phyloP scores from a whole-genome alignment of 2,329 filamentous ascomycete species.

The Paraphoma sp. region DNA sequence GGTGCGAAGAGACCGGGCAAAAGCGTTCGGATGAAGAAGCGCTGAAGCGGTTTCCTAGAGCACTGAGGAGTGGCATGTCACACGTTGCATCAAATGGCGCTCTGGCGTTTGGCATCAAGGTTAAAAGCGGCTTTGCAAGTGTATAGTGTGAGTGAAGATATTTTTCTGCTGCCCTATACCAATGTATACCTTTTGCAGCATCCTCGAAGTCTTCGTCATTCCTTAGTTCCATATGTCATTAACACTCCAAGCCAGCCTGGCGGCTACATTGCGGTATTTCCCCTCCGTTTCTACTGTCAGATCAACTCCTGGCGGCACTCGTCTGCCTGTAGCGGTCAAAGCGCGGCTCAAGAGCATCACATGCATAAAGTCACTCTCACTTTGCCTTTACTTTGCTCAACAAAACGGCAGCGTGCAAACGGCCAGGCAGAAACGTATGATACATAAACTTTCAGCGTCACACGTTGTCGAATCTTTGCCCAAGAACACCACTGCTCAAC shows the following conservation, averaged over 20 bases:
- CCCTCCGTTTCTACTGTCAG: neutral
- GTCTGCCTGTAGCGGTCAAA: neutral
- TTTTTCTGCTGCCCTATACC: conserved; percentile 20
- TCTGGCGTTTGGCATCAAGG: conserved; percentile 25
- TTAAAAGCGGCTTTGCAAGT: conserved; percentile 1
- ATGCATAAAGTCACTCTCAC: neutral
- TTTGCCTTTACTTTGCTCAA: neutral
- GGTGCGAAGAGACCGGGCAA: conserved; percentile 45
- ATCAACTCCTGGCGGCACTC: neutral
- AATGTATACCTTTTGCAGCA: conserved; percentile 9
- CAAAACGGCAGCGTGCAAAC: conserved; percentile 5
- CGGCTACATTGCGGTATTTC: neutral
- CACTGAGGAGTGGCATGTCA: neutral
- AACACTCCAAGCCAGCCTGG: neutral
- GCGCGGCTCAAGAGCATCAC: neutral
- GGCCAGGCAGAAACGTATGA: neutral
- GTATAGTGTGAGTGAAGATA: conserved; percentile 4
- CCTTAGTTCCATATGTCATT: too few species aligned
- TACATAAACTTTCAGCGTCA: neutral
- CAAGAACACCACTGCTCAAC: neutral
- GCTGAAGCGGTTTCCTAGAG: neutral
- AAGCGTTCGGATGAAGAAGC: conserved; percentile 41
- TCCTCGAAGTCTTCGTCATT: neutral
- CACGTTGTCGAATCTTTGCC: neutral
- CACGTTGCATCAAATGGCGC: conserved; percentile 28